These are phyloP conservation scores for Priceomyces medius DNA, from an alignment of 805 yeast species.

Conservation along the genomic window DNA sequence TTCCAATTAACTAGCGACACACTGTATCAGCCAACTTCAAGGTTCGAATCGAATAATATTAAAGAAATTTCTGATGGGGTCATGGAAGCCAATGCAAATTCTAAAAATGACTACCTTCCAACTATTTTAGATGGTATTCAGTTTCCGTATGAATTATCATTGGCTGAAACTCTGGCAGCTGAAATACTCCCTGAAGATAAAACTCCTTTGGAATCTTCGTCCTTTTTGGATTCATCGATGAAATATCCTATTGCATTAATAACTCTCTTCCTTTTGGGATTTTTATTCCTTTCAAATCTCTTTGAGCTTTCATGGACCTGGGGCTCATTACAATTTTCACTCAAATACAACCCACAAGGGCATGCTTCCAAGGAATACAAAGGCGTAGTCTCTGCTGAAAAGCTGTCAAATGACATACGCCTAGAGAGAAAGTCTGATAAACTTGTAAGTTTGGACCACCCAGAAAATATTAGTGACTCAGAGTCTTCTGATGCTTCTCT, in stretches of 20 bases:
- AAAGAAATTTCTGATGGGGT: conserved; percentile 28
- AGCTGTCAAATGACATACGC: too few species aligned
- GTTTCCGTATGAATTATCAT: conserved; percentile 20
- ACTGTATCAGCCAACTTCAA: conserved; percentile 37
- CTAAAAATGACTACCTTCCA: conserved; percentile 16
- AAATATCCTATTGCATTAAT: background rate
- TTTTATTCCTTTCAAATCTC: background rate
- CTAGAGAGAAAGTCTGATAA: too few species aligned
- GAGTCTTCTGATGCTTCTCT: background rate
- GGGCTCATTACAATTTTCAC: background rate
- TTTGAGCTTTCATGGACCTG: background rate
- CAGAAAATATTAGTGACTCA: background rate
- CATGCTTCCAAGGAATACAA: too few species aligned
- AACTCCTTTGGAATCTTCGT: background rate
- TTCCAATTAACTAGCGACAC: conserved; percentile 27
- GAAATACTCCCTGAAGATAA: background rate
- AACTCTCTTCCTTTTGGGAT: background rate
- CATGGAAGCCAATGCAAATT: background rate
- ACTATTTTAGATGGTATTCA: conserved; percentile 37
- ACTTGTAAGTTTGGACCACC: background rate
- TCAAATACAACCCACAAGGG: too few species aligned
- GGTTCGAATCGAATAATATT: conserved; percentile 18
- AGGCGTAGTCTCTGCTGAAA: too few species aligned
- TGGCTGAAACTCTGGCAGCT: background rate
- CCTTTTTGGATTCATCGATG: too few species aligned